Evolutionary conservation across 2,329 filamentous ascomycete genomes (phyloP).

Genomic region (Acrocalymma vagum): DNA sequence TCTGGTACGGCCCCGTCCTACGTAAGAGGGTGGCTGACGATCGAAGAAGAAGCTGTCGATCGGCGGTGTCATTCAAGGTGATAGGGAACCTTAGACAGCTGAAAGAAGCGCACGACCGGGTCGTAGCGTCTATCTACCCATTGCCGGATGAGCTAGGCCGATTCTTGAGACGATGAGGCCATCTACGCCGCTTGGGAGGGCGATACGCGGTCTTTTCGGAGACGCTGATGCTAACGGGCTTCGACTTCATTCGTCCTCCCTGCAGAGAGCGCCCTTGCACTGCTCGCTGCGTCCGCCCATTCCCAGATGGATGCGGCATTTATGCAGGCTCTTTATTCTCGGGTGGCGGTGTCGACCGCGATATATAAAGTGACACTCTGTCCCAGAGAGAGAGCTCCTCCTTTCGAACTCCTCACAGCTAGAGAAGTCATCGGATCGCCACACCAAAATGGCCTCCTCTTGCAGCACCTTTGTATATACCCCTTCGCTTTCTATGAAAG

Average conservation of each 20-base stretch:
- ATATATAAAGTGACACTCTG: constrained; percentile 15
- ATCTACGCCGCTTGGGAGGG: neutral
- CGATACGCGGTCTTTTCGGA: neutral
- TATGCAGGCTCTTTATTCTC: too few species aligned
- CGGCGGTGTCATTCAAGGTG: constrained; percentile 13
- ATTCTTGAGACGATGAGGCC: constrained; percentile 1
- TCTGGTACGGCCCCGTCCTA: constrained; percentile 11
- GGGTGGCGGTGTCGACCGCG: constrained; percentile 11
- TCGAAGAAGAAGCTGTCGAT: constrained; percentile 14
- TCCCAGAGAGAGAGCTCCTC: constrained; percentile 12
- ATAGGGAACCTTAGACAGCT: constrained; percentile 15
- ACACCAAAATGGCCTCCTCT: constrained; percentile 16
- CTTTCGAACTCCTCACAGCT: too few species aligned
- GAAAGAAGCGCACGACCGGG: constrained; percentile 8
- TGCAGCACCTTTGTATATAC: constrained; percentile 2
- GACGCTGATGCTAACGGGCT: constrained; percentile 33
- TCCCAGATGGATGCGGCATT: too few species aligned
- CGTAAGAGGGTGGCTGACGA: constrained; percentile 13
- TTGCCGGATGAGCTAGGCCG: constrained; percentile 11
- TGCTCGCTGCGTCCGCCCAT: constrained; percentile 3
- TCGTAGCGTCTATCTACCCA: constrained; percentile 9
- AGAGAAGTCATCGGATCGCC: constrained; percentile 12
- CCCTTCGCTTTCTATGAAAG: constrained; percentile 15
- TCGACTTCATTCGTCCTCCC: too few species aligned
- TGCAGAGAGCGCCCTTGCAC: too few species aligned